Percentiles rank a stretch among this genome's conserved stretches.
These are phyloP conservation scores for Cerioporus squamosus DNA, from an alignment of 1,284 basidiomycete genomes.

Conservation along the genomic window DNA sequence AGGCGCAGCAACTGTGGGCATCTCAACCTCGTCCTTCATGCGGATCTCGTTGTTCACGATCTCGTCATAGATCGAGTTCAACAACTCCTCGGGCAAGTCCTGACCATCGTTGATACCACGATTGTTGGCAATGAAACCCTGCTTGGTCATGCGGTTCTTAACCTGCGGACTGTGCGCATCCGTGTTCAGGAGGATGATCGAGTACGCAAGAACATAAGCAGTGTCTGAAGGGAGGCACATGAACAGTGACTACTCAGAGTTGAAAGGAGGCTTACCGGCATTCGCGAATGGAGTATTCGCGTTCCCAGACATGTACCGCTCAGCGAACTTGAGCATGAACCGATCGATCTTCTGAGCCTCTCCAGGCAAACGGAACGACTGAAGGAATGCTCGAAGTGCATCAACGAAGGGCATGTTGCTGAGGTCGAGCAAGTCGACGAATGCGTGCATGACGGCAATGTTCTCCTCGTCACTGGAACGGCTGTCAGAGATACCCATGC, in stretches of 20 bases:
- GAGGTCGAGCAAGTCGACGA: conserved; percentile 92
- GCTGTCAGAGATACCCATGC: conserved; percentile 16
- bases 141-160: conserved; percentile 91
- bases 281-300: conserved; percentile 82
- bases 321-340: conserved; percentile 98
- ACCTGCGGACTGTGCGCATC: conserved; percentile 95
- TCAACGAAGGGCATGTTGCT: conserved; percentile 82
- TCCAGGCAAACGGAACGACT: conserved; percentile 93
- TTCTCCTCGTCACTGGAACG: conserved; percentile 78
- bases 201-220: conserved; percentile 93
- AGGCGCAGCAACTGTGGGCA: conserved; percentile 47
- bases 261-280: conserved; percentile 56
- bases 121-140: conserved; percentile 92
- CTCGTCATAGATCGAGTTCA: conserved; percentile 84
- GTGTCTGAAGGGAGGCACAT: conserved; percentile 60
- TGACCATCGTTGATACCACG: conserved; percentile 91
- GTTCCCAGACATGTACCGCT: conserved; percentile 91
- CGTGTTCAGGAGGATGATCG: conserved; percentile 93
- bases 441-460: conserved; percentile 94
- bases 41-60: conserved; percentile 92
- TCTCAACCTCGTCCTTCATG: conserved; percentile 96
- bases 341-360: conserved; percentile 98
- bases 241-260: not conserved
- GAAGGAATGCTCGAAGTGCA: conserved; percentile 86
- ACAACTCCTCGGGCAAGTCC: conserved; percentile 85